phyloP scores from a whole-genome alignment of 345 rosid genomes.

The Salix viminalis region DNA sequence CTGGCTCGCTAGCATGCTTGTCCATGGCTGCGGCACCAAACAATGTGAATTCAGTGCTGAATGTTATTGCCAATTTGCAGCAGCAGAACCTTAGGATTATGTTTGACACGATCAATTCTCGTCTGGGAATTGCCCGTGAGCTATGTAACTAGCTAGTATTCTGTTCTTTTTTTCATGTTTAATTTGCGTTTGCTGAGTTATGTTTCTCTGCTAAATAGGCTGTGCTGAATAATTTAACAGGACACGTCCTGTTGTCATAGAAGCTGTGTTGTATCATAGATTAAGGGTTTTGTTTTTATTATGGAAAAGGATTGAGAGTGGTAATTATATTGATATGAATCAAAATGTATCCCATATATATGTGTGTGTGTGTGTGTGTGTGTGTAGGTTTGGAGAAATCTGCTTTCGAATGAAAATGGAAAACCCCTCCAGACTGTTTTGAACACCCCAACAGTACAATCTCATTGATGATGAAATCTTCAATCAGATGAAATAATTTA shows the following conservation, averaged over 20 bases:
- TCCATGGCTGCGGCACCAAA: slow-evolving; percentile 70
- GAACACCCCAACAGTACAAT: neutral
- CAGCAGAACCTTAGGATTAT: slow-evolving; percentile 79
- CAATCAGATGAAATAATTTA: too few species aligned
- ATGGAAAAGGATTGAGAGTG: neutral
- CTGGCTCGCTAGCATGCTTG: slow-evolving; percentile 69
- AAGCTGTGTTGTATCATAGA: neutral
- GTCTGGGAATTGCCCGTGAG: slow-evolving; percentile 77
- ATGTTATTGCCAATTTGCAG: slow-evolving; percentile 84
- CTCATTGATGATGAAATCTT: too few species aligned
- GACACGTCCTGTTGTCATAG: slow-evolving; percentile 1
- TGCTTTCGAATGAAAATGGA: too few species aligned
- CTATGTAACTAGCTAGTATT: slow-evolving; percentile 51
- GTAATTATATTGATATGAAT: too few species aligned
- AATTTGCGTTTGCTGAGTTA: neutral
- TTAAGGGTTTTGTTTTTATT: neutral
- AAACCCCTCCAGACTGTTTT: neutral
- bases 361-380: too few species aligned
- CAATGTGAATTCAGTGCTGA: slow-evolving; percentile 61
- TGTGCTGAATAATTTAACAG: neutral
- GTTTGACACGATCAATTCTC: slow-evolving; percentile 69
- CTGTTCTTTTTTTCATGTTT: too few species aligned
- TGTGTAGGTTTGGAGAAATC: too few species aligned
- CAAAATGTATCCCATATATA: too few species aligned
- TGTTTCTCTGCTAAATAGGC: neutral